A percentile compares a stretch with the other conserved stretches of the same genome.
These are phyloP conservation scores for Ophiosphaerella herpotricha DNA, from an alignment of 2,329 filamentous ascomycete genomes.

Conservation along the genomic window DNA sequence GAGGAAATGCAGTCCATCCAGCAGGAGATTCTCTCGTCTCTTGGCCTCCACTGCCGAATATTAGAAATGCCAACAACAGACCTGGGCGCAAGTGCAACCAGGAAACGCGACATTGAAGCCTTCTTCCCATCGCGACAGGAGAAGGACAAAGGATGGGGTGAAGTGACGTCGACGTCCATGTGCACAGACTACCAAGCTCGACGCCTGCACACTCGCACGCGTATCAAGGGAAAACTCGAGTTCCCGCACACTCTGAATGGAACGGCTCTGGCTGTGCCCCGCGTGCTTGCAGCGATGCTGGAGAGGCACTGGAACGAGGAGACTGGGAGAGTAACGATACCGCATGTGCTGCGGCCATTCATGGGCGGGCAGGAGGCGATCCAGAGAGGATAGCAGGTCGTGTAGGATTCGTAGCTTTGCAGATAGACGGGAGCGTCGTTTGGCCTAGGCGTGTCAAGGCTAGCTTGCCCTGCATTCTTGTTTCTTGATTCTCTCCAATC, in stretches of 20 bases:
- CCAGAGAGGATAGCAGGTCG: constrained; percentile 14
- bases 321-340: constrained; percentile 70
- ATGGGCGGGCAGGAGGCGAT: constrained; percentile 65
- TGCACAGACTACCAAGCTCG: constrained; percentile 95
- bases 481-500: constrained; percentile 20
- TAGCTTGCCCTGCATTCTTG: constrained; percentile 15
- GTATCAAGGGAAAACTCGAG: constrained; percentile 60
- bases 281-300: constrained; percentile 84
- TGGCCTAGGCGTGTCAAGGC: constrained; percentile 13
- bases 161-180: constrained; percentile 86
- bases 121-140: constrained; percentile 81
- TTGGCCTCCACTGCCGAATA: constrained; percentile 83
- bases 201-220: constrained; percentile 75
- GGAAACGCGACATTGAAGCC: constrained; percentile 93
- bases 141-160: constrained; percentile 79
- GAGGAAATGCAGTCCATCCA: constrained; percentile 87
- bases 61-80: constrained; percentile 91
- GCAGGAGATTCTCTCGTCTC: constrained; percentile 74
- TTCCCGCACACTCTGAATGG: constrained; percentile 94
- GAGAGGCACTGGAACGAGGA: constrained; percentile 88
- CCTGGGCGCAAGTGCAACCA: constrained; percentile 82
- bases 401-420: neutral
- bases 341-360: constrained; percentile 77
- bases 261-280: constrained; percentile 87
- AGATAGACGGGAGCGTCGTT: neutral